phyloP scores from a whole-genome alignment of 78 protist species.

The Monocercomonoides exilis region DNA sequence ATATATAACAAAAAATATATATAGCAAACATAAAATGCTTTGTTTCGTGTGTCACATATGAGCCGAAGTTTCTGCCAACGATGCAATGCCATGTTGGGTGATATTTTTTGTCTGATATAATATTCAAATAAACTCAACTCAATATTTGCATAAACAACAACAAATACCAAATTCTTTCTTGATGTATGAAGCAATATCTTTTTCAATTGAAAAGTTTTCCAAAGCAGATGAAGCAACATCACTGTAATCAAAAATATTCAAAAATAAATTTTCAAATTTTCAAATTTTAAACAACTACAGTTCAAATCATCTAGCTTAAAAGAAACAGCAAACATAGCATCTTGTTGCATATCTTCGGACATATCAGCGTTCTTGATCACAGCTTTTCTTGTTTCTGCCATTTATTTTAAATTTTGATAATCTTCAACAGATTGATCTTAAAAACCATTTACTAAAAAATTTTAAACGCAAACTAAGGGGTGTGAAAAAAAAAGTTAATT shows the following conservation, averaged over 20 bases:
- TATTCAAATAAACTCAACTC: too few species aligned
- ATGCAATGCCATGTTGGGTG: conserved; percentile 95
- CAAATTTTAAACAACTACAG: too few species aligned
- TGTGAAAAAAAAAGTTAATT: too few species aligned
- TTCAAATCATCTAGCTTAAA: not conserved
- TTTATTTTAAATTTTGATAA: too few species aligned
- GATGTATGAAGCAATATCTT: conserved; percentile 80
- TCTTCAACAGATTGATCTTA: too few species aligned
- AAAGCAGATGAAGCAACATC: conserved; percentile 43
- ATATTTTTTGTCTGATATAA: conserved; percentile 87
- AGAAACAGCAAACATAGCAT: conserved; percentile 57
- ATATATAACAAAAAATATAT: not conserved
- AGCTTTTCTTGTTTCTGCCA: conserved; percentile 54
- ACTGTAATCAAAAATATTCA: not conserved
- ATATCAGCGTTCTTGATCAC: conserved; percentile 78
- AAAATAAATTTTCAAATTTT: not conserved
- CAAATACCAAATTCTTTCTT: conserved; percentile 25
- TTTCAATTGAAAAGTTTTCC: conserved; percentile 85
- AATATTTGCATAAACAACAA: too few species aligned
- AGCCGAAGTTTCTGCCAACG: conserved; percentile 96
- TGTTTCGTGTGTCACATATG: conserved; percentile 95
- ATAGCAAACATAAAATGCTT: conserved; percentile 39
- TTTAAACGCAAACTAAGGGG: too few species aligned
- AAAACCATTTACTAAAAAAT: too few species aligned
- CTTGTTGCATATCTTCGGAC: conserved; percentile 87